Evolutionary conservation across 1,139 yeast species (phyloP).

Genomic region (Pichia sorboxylosa): DNA sequence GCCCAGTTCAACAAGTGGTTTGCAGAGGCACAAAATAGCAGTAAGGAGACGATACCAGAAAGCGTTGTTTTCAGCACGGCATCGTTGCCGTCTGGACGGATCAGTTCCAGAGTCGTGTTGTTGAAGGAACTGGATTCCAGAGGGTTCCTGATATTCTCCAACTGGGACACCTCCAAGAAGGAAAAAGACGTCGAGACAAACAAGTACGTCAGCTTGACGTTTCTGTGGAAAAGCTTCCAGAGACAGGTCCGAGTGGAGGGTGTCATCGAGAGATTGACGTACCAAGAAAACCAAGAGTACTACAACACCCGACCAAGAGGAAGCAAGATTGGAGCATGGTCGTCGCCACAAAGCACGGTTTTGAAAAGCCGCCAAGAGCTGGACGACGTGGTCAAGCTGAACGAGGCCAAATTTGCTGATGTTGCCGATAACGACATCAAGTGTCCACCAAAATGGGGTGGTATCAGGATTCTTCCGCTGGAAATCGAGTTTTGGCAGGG

Average conservation of each 20-base stretch:
- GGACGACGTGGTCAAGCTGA: conserved; percentile 37
- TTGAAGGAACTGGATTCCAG: conserved; percentile 78
- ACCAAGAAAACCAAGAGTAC: conserved; percentile 67
- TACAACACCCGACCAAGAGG: conserved; percentile 85
- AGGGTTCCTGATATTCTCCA: conserved; percentile 85
- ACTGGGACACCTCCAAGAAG: conserved; percentile 83
- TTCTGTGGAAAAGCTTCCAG: conserved; percentile 85
- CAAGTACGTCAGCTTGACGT: conserved; percentile 73
- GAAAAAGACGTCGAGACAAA: conserved; percentile 58
- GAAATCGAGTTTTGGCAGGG: conserved; percentile 99
- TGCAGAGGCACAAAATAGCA: conserved; percentile 51
- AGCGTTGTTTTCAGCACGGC: conserved; percentile 78
- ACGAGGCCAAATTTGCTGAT: conserved; percentile 48
- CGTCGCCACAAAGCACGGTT: conserved; percentile 72
- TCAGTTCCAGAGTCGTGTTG: conserved; percentile 71
- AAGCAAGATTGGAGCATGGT: conserved; percentile 93
- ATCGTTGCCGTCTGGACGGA: conserved; percentile 74
- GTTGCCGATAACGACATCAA: conserved; percentile 50
- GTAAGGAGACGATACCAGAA: conserved; percentile 59
- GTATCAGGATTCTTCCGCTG: conserved; percentile 73
- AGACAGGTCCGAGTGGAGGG: conserved; percentile 95
- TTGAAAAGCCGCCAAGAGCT: conserved; percentile 51
- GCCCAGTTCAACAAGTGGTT: conserved; percentile 79
- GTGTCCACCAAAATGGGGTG: conserved; percentile 95
- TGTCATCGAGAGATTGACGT: conserved; percentile 54